Evolutionary conservation across 306 rosid species (phyloP), one percentile per base, ranked within the genome.

Genomic region (Amphicarpaea edgeworthii): DNA sequence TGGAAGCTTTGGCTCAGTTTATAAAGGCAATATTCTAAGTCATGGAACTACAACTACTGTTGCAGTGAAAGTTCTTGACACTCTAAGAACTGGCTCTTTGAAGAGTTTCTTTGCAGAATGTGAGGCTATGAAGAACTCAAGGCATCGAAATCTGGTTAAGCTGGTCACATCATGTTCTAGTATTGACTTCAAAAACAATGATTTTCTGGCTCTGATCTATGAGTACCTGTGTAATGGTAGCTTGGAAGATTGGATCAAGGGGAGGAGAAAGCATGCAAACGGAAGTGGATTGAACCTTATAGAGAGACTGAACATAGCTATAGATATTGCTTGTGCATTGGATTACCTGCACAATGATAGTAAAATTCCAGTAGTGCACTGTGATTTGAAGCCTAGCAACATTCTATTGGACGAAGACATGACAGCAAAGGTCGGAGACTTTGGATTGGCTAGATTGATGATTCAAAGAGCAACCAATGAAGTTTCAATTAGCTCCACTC

Each of bases 371-470:
- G 84, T 93, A 28, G 94, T 81, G 53, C 98, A 92, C 42, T 90
- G 97, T 74, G 96, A 92, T 82, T 80, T 92, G 66, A 92, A 92
- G 79, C 97, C 97, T 1, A 86, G 89, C 82, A 92, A 92, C 73
- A 82, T 92, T 83, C 91, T 92, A 14, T 55, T 92, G 64, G 84
- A 80, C 73, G 82, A 71, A 68, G 88, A 85, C 8, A 78, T 93
- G 89, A 87, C 77, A 8, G 96, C 96, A 26, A 90, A 89, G 79
- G 76, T 90, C 24, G 98, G 94, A 14, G 96, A 93, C 72, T 93
- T 93, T 32, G 96, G 98, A 50, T 69, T 93, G 62, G 93, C 98
- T 6, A 86, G 82, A 50, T 20, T 87, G 71, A 70, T 90, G 65
- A 68, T 87, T 51, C 90, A 82, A 73, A 82, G 81, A 37, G 34